Conservation (phyloP, 2,329 filamentous ascomycete species). For the Thermothelomyces thermophilus region DNA sequence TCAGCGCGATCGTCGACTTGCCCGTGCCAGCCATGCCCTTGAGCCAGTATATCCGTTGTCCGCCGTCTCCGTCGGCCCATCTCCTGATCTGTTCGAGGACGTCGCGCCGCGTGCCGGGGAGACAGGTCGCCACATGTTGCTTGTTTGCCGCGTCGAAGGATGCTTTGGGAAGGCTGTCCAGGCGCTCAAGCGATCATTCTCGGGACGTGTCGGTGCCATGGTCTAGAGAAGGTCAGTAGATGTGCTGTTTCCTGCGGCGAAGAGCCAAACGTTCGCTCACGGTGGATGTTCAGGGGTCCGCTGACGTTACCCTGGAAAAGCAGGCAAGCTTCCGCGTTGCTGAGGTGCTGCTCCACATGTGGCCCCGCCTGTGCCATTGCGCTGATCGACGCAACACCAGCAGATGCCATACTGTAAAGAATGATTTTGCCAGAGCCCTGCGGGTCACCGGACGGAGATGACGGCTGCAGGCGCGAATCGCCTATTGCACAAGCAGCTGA, state of each 20-base stretch:
- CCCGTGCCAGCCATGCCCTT: slow-evolving; percentile 3
- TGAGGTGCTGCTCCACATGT: slow-evolving; percentile 12
- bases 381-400: slow-evolving; percentile 1
- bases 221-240: background rate
- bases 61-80: background rate
- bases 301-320: slow-evolving; percentile 12
- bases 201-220: background rate
- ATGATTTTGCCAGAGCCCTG: background rate
- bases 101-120: slow-evolving; percentile 1
- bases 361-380: slow-evolving; percentile 6
- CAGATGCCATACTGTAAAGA: background rate
- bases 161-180: background rate
- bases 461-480: background rate
- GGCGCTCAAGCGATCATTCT: background rate
- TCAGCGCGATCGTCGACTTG: slow-evolving; percentile 5
- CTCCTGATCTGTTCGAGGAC: slow-evolving; percentile 5
- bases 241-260: background rate
- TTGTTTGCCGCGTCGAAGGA: slow-evolving; percentile 1
- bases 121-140: slow-evolving; percentile 4
- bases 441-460: background rate
- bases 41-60: background rate
- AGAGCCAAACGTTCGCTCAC: slow-evolving; percentile 7
- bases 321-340: slow-evolving; percentile 12
- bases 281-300: slow-evolving; percentile 10
- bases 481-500: slow-evolving; percentile 3